These are phyloP conservation scores for Trametes coccinea DNA, from an alignment of 768 basidiomycete species.

Conservation along the genomic window DNA sequence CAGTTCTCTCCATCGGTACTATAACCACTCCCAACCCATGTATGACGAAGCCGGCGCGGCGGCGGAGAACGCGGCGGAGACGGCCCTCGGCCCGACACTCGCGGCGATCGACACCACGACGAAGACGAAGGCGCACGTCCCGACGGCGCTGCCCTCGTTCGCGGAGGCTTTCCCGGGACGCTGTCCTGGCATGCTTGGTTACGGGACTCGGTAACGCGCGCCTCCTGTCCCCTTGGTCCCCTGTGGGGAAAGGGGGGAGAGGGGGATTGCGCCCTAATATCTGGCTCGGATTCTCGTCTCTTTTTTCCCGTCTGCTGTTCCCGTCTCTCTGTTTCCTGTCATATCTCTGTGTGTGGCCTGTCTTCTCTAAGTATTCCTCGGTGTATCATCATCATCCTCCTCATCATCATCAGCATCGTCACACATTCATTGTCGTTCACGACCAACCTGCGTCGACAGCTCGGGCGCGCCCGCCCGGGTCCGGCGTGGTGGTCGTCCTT, in stretches of 20 bases:
- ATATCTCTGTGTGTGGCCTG: no score
- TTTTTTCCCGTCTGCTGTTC: not conserved
- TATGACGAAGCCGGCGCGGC: not conserved
- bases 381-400: not conserved
- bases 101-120: not conserved
- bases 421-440: conserved; percentile 11
- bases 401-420: no score
- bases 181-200: conserved; percentile 9
- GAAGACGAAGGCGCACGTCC: not conserved
- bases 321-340: not conserved
- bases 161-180: conserved; percentile 11
- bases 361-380: not conserved
- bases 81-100: conserved; percentile 2
- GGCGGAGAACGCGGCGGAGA: not conserved
- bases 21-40: not conserved
- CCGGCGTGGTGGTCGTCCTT: not conserved
- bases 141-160: conserved; percentile 11
- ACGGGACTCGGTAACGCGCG: conserved; percentile 15
- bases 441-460: not conserved
- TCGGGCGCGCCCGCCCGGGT: not conserved
- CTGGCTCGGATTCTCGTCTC: conserved; percentile 5
- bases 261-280: conserved; percentile 7
- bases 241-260: conserved; percentile 24
- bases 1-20: conserved; percentile 2
- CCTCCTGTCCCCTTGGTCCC: conserved; percentile 23